Evolutionary conservation across 108 stramenopile species (phyloP).

Genomic region (Fistulifera solaris): DNA sequence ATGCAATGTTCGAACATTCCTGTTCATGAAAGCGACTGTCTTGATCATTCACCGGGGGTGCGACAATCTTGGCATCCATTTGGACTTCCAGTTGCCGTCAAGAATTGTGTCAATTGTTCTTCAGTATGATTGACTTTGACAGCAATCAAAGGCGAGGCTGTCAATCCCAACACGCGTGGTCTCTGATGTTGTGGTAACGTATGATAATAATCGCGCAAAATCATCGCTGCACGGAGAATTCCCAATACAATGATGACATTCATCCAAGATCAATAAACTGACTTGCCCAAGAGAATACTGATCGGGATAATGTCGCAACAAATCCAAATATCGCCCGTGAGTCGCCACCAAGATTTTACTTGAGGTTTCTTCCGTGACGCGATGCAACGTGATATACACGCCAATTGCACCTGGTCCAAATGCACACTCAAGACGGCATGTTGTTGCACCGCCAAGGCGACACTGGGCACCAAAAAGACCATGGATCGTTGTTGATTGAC

Average conservation of each 20-base stretch:
- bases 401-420: constrained; percentile 29
- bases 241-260: constrained; percentile 49
- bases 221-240: constrained; percentile 31
- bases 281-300: constrained; percentile 27
- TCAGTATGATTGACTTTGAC: constrained; percentile 24
- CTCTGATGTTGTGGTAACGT: constrained; percentile 18
- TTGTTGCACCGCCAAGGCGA: constrained; percentile 60
- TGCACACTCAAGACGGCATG: constrained; percentile 37
- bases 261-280: constrained; percentile 47
- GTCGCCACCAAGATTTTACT: constrained; percentile 53
- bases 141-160: constrained; percentile 51
- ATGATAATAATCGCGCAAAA: constrained; percentile 51
- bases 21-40: not conserved
- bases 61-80: constrained; percentile 28
- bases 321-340: constrained; percentile 47
- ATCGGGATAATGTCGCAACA: constrained; percentile 49
- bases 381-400: not conserved
- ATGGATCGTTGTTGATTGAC: constrained; percentile 16
- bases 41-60: not conserved
- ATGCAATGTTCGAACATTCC: too few relatives aligned
- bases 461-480: constrained; percentile 55
- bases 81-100: constrained; percentile 30
- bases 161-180: constrained; percentile 47
- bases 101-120: constrained; percentile 33
- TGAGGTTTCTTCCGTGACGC: not conserved